Conservation (phyloP, 208 protist genomes). For the Trypanosoma vivax region DNA sequence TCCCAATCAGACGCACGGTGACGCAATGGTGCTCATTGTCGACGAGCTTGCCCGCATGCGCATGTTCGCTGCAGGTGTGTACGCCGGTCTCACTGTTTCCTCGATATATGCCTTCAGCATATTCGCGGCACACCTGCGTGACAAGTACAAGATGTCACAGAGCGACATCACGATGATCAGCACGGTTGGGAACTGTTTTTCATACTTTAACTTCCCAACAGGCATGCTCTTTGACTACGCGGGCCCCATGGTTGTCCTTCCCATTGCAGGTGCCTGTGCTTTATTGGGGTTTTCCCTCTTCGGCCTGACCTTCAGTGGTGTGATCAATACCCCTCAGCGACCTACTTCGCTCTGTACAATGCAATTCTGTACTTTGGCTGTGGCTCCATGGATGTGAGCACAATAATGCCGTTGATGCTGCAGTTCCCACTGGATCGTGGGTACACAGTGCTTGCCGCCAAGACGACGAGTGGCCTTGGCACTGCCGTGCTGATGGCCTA, state of each 20-base stretch:
- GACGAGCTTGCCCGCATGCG: neutral
- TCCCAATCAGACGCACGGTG: no score
- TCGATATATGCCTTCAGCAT: constrained; percentile 62
- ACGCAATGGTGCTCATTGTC: neutral
- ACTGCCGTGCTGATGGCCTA: constrained; percentile 64
- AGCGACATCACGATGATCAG: constrained; percentile 68
- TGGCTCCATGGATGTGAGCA: constrained; percentile 43
- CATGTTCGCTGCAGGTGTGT: constrained; percentile 25
- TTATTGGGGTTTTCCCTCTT: constrained; percentile 57
- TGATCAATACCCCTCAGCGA: constrained; percentile 30
- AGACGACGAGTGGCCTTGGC: constrained; percentile 76
- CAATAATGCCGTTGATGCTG: constrained; percentile 66
- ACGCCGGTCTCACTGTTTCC: constrained; percentile 45
- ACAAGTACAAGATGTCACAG: constrained; percentile 46
- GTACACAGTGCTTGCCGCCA: constrained; percentile 67
- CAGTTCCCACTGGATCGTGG: constrained; percentile 71
- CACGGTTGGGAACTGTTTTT: constrained; percentile 53
- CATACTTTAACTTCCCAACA: constrained; percentile 46
- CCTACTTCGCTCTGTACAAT: constrained; percentile 56
- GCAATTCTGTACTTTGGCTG: constrained; percentile 55
- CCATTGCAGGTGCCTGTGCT: constrained; percentile 28
- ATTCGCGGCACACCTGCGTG: constrained; percentile 46
- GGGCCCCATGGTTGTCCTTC: constrained; percentile 38
- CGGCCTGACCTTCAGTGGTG: constrained; percentile 47
- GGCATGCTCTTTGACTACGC: constrained; percentile 69